A percentile compares a stretch with the other conserved stretches of the same genome.
Conservation (phyloP, 345 rosid species). For the Draba incana region DNA sequence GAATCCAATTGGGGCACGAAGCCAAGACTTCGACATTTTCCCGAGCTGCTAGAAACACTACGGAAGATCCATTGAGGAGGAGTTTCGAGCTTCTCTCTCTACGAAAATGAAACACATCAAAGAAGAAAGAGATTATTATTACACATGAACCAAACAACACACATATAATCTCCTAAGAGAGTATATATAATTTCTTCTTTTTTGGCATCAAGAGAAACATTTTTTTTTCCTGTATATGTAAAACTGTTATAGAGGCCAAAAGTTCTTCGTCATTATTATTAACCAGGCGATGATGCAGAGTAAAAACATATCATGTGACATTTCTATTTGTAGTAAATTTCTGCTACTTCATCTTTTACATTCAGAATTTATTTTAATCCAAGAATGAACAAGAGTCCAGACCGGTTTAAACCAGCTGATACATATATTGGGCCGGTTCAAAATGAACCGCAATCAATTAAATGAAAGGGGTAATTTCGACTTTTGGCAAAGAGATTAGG, state of each 20-base stretch:
- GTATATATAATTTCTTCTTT: too few species aligned
- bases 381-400: too few species aligned
- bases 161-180: background rate
- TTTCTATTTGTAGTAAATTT: too few species aligned
- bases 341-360: too few species aligned
- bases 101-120: slow-evolving; percentile 45
- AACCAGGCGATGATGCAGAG: too few species aligned
- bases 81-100: slow-evolving; percentile 73
- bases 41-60: slow-evolving; percentile 55
- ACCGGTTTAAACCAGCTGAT: too few species aligned
- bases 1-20: slow-evolving; percentile 55
- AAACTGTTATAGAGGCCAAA: background rate
- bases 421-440: background rate
- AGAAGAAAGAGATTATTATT: background rate
- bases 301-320: too few species aligned
- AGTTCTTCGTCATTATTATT: too few species aligned
- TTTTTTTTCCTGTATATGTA: background rate
- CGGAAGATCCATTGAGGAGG: slow-evolving; percentile 59
- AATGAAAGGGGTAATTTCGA: background rate
- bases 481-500: background rate
- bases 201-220: too few species aligned
- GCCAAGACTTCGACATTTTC: slow-evolving; percentile 51
- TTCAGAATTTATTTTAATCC: too few species aligned
- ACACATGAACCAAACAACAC: slow-evolving; percentile 1
- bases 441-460: background rate